These are phyloP conservation scores for Cladosporium sp. DNA, from an alignment of 2,329 filamentous ascomycete genomes.

Conservation along the genomic window DNA sequence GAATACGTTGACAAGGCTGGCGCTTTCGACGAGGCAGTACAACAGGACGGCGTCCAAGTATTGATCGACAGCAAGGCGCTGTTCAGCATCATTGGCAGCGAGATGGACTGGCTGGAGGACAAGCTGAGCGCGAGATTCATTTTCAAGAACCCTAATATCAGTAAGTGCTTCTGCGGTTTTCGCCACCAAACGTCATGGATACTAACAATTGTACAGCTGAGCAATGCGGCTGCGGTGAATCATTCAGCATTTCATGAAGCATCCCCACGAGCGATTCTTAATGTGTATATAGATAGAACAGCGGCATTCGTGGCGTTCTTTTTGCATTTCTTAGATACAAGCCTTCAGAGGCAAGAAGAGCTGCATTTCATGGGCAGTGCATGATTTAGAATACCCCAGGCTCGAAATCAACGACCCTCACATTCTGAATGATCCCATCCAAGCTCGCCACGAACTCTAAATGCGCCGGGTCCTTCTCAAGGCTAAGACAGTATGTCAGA, in stretches of 20 bases:
- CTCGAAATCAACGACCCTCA: conserved; percentile 63
- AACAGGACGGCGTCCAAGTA: conserved; percentile 94
- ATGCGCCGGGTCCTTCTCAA: conserved; percentile 66
- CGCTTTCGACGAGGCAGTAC: conserved; percentile 85
- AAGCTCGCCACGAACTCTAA: conserved; percentile 59
- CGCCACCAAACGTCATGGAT: not conserved
- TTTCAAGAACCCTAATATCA: conserved; percentile 97
- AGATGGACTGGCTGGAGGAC: conserved; percentile 99
- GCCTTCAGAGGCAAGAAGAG: not conserved
- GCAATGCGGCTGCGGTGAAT: conserved; percentile 93
- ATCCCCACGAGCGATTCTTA: conserved; percentile 1
- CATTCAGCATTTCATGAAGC: conserved; percentile 64
- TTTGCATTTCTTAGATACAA: not conserved
- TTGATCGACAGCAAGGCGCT: conserved; percentile 96
- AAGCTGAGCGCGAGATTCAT: conserved; percentile 90
- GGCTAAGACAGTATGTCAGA: conserved; percentile 22
- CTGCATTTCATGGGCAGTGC: not conserved
- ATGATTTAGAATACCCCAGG: conserved; percentile 37
- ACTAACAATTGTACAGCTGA: conserved; percentile 66
- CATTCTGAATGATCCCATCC: conserved; percentile 53
- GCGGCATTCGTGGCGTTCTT: conserved; percentile 30
- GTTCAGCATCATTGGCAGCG: conserved; percentile 96
- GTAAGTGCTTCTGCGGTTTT: conserved; percentile 60
- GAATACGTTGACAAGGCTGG: conserved; percentile 93
- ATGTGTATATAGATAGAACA: conserved; percentile 19